Evolutionary conservation across 768 basidiomycete genomes (phyloP).

Genomic region (Chalciporus piperatus): DNA sequence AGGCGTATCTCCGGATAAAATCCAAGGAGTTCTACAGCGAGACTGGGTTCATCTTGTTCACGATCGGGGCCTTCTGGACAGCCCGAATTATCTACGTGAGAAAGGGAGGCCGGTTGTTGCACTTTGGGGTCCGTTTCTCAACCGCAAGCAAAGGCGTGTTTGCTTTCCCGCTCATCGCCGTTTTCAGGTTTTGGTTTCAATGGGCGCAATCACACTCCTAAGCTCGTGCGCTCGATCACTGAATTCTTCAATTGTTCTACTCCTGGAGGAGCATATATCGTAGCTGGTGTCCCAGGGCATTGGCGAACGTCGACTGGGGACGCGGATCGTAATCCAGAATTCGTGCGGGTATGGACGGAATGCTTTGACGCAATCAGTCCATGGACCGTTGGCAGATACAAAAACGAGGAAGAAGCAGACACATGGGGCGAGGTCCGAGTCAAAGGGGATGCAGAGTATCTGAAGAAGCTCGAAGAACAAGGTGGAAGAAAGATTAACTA

Average conservation of each 20-base stretch:
- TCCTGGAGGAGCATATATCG: conserved; percentile 72
- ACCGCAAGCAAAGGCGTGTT: background rate
- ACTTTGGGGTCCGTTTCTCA: conserved; percentile 55
- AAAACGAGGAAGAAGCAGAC: conserved; percentile 59
- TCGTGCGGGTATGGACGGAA: conserved; percentile 68
- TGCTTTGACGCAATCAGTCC: conserved; percentile 79
- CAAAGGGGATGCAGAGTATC: conserved; percentile 59
- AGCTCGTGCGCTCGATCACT: conserved; percentile 51
- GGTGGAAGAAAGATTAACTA: conserved; percentile 63
- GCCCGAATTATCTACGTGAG: conserved; percentile 71
- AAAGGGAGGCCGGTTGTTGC: conserved; percentile 67
- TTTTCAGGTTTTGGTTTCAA: conserved; percentile 67
- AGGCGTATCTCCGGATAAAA: conserved; percentile 66
- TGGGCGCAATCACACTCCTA: conserved; percentile 59
- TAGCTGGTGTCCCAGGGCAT: conserved; percentile 67
- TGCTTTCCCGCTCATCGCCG: background rate
- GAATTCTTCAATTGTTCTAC: conserved; percentile 57
- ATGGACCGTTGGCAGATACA: conserved; percentile 78
- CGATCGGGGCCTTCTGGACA: conserved; percentile 59
- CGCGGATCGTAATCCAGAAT: conserved; percentile 65
- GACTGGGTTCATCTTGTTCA: conserved; percentile 75
- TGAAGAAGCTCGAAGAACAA: conserved; percentile 48
- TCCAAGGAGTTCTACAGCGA: conserved; percentile 62
- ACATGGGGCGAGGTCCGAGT: conserved; percentile 59
- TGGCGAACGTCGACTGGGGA: conserved; percentile 75